Evolutionary conservation across 805 yeast genomes (phyloP), one percentile per base, ranked within the genome.

Genomic region (Cyberlindnera maclurae): DNA sequence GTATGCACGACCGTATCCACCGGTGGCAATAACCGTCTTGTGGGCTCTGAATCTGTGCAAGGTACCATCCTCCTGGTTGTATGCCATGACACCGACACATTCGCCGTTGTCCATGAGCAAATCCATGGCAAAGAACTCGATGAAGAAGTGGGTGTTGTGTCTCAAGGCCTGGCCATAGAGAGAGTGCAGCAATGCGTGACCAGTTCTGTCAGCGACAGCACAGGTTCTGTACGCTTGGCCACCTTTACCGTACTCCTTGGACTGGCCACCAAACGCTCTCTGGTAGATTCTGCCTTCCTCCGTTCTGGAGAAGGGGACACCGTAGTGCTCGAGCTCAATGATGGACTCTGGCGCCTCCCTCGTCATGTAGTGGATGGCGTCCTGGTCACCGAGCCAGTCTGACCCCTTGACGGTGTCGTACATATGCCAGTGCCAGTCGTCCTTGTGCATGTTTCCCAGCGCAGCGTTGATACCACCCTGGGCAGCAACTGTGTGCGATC

Each of bases 381-480:
- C 98, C 71, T 90, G 98, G 68, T 90, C 98, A 59, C 98, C 98
- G 47, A 90, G 78, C 98, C 98, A 90, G 69, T 90, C 98, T 9
- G 97, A 88, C 49, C 98, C 98, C 70, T 90, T 90, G 55, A 90
- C 97, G 55, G 98, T 90, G 62, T 90, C 98, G 68, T 93, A 90
- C 97, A 90, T 89, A 67, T 90, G 98, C 97, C 97, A 93, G 66
- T 86, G 95, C 98, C 98, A 90, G 71, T 89, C 89, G 65, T 90
- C 98, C 52, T 77, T 73, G 71, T 93, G 97, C 96, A 90, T 90
- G 74, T 90, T 90, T 53, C 97, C 98, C 50, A 90, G 74, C 24
- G 98, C 98, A 51, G 97, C 98, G 59, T 90, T 90, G 67, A 90
- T 93, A 71, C 98, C 98, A 68, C 98, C 98, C 68, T 90, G 98